These are phyloP conservation scores for Sonneratia caseolaris DNA, from an alignment of 345 rosid genomes.

Conservation along the genomic window DNA sequence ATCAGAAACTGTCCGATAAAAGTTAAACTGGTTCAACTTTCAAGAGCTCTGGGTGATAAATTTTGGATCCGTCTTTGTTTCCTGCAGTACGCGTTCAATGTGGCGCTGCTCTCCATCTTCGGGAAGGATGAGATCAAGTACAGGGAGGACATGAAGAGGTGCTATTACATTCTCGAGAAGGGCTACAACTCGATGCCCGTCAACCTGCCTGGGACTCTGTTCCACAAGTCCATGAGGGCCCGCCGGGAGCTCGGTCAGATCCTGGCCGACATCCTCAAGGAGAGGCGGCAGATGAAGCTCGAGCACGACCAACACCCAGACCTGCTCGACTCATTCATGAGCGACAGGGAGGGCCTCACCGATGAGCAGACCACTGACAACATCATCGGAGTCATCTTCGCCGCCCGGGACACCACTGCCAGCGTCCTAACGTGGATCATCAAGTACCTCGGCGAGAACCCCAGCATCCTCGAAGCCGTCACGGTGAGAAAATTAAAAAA, in stretches of 20 bases:
- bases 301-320: slow-evolving; percentile 17
- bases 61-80: not conserved
- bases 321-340: slow-evolving; percentile 31
- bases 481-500: slow-evolving; percentile 17
- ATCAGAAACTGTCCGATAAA: not conserved
- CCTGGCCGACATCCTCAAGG: slow-evolving; percentile 21
- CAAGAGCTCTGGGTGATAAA: not conserved
- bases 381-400: slow-evolving; percentile 50
- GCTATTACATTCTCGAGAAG: slow-evolving; percentile 82
- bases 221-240: slow-evolving; percentile 82
- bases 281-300: slow-evolving; percentile 25
- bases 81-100: slow-evolving; percentile 32
- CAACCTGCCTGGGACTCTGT: slow-evolving; percentile 83
- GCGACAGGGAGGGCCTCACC: slow-evolving; percentile 21
- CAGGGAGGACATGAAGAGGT: slow-evolving; percentile 59
- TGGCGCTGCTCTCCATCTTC: slow-evolving; percentile 35
- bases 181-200: slow-evolving; percentile 98
- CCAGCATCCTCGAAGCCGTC: slow-evolving; percentile 29
- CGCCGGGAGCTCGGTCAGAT: slow-evolving; percentile 69
- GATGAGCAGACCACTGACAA: slow-evolving; percentile 48
- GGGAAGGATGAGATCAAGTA: slow-evolving; percentile 22
- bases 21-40: not conserved
- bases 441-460: slow-evolving; percentile 39
- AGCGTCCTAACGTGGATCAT: slow-evolving; percentile 54
- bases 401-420: slow-evolving; percentile 62